These are phyloP conservation scores for Candida germanica DNA, from an alignment of 805 yeast genomes.

Conservation along the genomic window DNA sequence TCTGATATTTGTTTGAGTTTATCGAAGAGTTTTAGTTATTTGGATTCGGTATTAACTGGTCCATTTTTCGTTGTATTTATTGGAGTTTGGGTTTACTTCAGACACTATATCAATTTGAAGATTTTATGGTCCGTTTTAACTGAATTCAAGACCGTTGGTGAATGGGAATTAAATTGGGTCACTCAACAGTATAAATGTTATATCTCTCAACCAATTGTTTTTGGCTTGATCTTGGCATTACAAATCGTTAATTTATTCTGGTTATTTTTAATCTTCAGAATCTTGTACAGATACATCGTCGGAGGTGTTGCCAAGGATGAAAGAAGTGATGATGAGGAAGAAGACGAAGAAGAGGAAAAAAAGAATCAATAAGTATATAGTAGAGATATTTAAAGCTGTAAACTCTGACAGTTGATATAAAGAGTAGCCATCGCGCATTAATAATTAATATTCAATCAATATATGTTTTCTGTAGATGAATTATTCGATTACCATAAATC, in stretches of 20 bases:
- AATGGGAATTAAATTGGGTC: conserved; percentile 74
- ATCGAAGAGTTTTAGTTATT: conserved; percentile 84
- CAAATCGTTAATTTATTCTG: conserved; percentile 87
- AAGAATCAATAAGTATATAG: conserved; percentile 2
- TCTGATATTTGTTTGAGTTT: conserved; percentile 84
- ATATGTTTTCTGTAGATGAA: conserved; percentile 9
- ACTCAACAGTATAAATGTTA: conserved; percentile 95
- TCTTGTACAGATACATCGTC: conserved; percentile 54
- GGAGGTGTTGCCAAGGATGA: conserved; percentile 60
- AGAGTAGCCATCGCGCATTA: not conserved
- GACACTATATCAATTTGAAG: conserved; percentile 80
- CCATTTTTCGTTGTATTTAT: conserved; percentile 71
- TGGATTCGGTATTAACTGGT: conserved; percentile 62
- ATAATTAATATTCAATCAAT: conserved; percentile 1
- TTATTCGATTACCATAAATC: conserved; percentile 16
- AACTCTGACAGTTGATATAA: not conserved
- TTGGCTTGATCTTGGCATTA: conserved; percentile 69
- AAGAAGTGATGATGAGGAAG: conserved; percentile 82
- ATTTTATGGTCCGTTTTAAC: conserved; percentile 84
- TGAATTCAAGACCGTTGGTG: conserved; percentile 84
- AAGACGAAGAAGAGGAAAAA: conserved; percentile 22
- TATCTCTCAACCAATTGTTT: conserved; percentile 90
- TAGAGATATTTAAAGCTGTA: not conserved
- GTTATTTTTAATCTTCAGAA: conserved; percentile 78
- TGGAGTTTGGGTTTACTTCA: conserved; percentile 76